These are phyloP conservation scores for Beauveria varroae DNA, from an alignment of 2,329 filamentous ascomycete genomes.

Conservation along the genomic window DNA sequence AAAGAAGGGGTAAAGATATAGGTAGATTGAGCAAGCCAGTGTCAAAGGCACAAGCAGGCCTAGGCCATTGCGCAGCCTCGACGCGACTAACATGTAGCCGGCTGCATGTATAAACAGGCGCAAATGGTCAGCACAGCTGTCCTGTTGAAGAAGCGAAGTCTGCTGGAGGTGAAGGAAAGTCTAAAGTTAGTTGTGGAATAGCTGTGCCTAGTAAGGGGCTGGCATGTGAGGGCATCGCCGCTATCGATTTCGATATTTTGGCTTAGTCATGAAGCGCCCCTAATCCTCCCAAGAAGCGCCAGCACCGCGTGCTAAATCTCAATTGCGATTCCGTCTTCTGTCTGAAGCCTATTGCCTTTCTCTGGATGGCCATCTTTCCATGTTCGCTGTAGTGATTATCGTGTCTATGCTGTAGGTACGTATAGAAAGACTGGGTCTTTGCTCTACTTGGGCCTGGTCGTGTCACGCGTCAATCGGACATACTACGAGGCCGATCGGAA, in stretches of 20 bases:
- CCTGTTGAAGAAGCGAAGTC: not conserved
- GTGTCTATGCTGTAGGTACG: not conserved
- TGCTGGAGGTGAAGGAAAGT: slow-evolving; percentile 1
- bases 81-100: slow-evolving; percentile 45
- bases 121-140: slow-evolving; percentile 8
- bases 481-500: not conserved
- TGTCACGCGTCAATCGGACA: not conserved
- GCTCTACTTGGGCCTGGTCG: not conserved
- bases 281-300: not conserved
- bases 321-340: not conserved
- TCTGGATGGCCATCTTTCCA: not conserved
- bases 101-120: slow-evolving; percentile 23
- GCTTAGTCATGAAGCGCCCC: slow-evolving; percentile 9
- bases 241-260: slow-evolving; percentile 8
- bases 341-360: not conserved
- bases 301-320: not conserved
- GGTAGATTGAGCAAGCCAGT: slow-evolving; percentile 62
- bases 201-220: slow-evolving; percentile 2
- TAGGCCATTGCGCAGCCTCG: slow-evolving; percentile 49
- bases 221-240: slow-evolving; percentile 12
- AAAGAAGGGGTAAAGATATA: slow-evolving; percentile 84
- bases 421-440: not conserved
- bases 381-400: not conserved
- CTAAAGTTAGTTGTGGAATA: not conserved
- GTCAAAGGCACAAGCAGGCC: slow-evolving; percentile 53